Conservation (phyloP, 805 yeast species). For the Teunomyces stri region DNA sequence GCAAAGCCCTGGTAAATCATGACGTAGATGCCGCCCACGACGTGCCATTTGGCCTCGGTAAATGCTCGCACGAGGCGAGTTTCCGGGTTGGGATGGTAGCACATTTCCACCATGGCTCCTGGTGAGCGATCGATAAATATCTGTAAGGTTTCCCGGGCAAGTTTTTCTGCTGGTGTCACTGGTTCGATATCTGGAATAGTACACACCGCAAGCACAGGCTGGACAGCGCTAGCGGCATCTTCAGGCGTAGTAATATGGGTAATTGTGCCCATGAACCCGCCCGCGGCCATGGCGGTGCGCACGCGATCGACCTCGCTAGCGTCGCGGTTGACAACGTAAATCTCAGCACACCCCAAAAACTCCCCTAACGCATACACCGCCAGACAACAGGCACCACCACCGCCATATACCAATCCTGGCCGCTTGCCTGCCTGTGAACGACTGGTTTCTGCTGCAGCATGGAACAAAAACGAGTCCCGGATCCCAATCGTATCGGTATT, state of each 20-base stretch:
- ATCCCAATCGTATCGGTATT: conserved; percentile 35
- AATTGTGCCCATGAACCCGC: conserved; percentile 26
- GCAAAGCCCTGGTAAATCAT: conserved; percentile 17
- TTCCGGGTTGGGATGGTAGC: conserved; percentile 29
- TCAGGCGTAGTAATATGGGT: conserved; percentile 19
- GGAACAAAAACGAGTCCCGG: conserved; percentile 22
- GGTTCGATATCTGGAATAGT: background rate
- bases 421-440: conserved; percentile 5
- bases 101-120: conserved; percentile 32
- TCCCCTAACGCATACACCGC: conserved; percentile 28
- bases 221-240: background rate
- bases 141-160: conserved; percentile 23
- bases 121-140: conserved; percentile 20
- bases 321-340: conserved; percentile 30
- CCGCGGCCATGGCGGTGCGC: conserved; percentile 15
- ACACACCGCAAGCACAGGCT: background rate
- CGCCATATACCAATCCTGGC: conserved; percentile 34
- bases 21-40: conserved; percentile 28
- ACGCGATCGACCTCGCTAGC: conserved; percentile 24
- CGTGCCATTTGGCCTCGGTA: conserved; percentile 21
- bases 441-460: conserved; percentile 11
- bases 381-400: conserved; percentile 35
- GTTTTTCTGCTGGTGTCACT: conserved; percentile 17
- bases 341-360: conserved; percentile 22
- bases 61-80: conserved; percentile 26